These are phyloP conservation scores for Cryptococcus deneoformans DNA, from an alignment of 1,284 basidiomycete species.

Conservation along the genomic window DNA sequence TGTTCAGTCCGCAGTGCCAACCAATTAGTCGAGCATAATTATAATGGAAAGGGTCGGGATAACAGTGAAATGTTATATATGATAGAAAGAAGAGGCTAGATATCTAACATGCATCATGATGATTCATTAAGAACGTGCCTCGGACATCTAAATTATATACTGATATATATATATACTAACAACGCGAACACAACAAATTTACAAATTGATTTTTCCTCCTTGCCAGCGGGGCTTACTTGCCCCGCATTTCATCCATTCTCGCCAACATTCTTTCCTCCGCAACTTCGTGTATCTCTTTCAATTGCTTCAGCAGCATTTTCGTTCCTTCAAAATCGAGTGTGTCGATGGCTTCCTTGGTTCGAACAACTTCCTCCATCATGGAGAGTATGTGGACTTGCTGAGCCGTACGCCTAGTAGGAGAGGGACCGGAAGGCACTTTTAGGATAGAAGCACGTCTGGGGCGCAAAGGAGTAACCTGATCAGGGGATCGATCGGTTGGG, in stretches of 20 bases:
- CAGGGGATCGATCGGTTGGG: constrained; percentile 3
- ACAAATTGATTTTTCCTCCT: neutral
- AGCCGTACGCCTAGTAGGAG: constrained; percentile 21
- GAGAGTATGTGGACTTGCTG: constrained; percentile 26
- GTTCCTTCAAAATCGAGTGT: constrained; percentile 32
- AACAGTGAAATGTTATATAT: too few relatives aligned
- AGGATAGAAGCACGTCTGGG: neutral
- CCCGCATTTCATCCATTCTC: constrained; percentile 10
- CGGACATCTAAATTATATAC: neutral
- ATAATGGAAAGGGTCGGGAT: too few relatives aligned
- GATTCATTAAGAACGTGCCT: neutral
- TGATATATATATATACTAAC: neutral
- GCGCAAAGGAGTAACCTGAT: neutral
- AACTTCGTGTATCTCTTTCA: constrained; percentile 27
- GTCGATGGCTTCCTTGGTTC: constrained; percentile 19
- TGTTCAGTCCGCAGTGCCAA: too few relatives aligned
- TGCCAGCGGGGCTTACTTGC: neutral
- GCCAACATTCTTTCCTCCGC: constrained; percentile 19
- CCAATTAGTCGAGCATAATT: too few relatives aligned
- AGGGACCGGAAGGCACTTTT: constrained; percentile 1
- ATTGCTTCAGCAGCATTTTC: constrained; percentile 19
- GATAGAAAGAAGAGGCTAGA: neutral
- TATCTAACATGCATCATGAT: neutral
- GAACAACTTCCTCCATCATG: constrained; percentile 25
- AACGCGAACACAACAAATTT: neutral